Base-by-base conservation (phyloP, 139 green algal genomes). In the Coelastrella sp. region DNA sequence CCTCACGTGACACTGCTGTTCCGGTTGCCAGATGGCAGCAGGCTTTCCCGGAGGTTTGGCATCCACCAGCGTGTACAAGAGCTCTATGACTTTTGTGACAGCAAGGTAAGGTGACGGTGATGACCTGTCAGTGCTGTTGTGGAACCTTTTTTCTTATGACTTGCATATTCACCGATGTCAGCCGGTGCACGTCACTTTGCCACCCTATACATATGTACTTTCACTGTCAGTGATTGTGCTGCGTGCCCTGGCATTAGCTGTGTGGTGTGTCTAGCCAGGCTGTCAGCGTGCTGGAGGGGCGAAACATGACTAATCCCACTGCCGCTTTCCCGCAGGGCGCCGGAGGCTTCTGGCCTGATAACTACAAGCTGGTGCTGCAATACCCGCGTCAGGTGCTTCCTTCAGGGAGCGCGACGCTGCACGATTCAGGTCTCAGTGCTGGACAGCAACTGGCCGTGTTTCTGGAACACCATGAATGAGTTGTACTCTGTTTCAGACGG, bases 1-100 rank as follows among this genome's bases (percentile, higher is more conserved):
- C 92, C 91, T 16, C 0, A 90, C 5, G 66, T 90, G 5, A 90
- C 91, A 11, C 95, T 93, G 75, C 85, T 95, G 66, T 92, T 98
- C 22, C 87, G 96, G 66, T 89, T 98, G 57, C 96, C 96, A 3
- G 94, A 98, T 75, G 96, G 96, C 58, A 73, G 73, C 8, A 90
- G 94, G 7, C 56, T 94, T 19, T 80, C 14, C 3, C 90, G 96
- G 10, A 89, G 96, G 16, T 98, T 98, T 85, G n/a, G 66, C 47
- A 57, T 91, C 5, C 83, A 16, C 4, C 78, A 93, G 61, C 84
- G 83, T 4, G 71, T 95, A 68, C 66, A 90, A 14, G 54, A 82
- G 79, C 89, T 98, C 32, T 97, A 97, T 80, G 91, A 97, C 60
- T 98, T 96, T 77, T 92, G 95, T 23, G 95, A 98, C 71, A 84